phyloP scores from a whole-genome alignment of 1,284 basidiomycete genomes.

The Earliella scabrosa region DNA sequence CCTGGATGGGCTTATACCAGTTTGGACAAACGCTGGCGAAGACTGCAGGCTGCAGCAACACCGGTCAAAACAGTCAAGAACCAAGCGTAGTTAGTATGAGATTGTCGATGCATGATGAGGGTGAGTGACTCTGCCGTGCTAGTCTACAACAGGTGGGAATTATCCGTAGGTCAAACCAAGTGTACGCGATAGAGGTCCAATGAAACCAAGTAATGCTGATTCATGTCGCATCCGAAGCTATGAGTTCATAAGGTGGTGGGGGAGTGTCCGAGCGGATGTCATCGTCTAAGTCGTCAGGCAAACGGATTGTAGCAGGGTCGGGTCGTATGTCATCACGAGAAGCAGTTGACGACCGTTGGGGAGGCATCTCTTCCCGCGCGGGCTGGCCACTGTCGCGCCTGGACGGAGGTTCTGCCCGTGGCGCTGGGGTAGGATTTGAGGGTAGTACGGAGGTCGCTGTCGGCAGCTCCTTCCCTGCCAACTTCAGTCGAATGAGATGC shows the following conservation, averaged over 20 bases:
- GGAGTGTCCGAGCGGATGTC: conserved; percentile 25
- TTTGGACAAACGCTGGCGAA: too few species aligned
- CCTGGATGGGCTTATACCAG: background rate
- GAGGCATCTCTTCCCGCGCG: background rate
- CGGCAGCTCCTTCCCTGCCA: conserved; percentile 85
- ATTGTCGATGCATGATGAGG: too few species aligned
- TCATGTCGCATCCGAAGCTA: conserved; percentile 10
- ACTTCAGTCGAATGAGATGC: conserved; percentile 89
- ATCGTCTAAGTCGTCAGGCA: conserved; percentile 13
- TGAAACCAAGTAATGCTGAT: background rate
- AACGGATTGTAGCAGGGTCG: conserved; percentile 9
- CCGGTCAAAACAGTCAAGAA: too few species aligned
- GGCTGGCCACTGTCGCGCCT: conserved; percentile 5
- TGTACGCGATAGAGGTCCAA: background rate
- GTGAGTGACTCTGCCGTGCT: background rate
- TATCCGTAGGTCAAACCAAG: background rate
- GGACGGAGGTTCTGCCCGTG: background rate
- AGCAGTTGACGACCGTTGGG: background rate
- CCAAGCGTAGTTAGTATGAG: background rate
- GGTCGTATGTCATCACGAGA: background rate
- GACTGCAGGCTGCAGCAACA: too few species aligned
- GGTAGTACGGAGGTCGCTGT: conserved; percentile 1
- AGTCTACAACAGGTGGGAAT: background rate
- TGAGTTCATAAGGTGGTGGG: conserved; percentile 29
- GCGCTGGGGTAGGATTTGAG: background rate